Conservation (phyloP, 129 eudicot genomes). For the Pulicaria dysenterica region DNA sequence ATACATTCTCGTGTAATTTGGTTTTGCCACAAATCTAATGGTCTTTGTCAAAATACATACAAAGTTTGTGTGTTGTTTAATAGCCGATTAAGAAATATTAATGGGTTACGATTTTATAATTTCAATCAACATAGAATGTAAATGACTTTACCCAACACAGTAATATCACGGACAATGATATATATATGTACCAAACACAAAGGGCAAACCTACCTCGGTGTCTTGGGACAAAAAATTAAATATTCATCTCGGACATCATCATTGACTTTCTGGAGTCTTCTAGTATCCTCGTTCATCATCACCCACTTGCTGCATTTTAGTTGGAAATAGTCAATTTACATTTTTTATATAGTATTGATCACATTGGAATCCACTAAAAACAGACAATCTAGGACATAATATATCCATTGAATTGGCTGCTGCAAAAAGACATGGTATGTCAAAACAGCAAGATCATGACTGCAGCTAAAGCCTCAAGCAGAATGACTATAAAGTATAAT, state of each 20-base stretch:
- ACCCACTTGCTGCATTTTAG: constrained; percentile 84
- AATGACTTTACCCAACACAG: constrained; percentile 1
- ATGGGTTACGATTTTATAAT: not conserved
- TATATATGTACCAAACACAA: not conserved
- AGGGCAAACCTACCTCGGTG: constrained; percentile 48
- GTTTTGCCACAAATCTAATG: not conserved
- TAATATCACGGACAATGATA: not conserved
- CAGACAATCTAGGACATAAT: not conserved
- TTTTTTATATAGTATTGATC: not conserved
- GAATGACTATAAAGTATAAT: no score
- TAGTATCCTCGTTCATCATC: constrained; percentile 95
- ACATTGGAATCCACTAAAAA: not conserved
- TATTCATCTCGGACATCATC: constrained; percentile 76
- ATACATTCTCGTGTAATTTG: not conserved
- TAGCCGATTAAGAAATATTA: not conserved
- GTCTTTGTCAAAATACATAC: not conserved
- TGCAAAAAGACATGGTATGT: no score
- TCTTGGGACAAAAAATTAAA: constrained; percentile 66
- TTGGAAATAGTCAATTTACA: not conserved
- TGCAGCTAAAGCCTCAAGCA: no score
- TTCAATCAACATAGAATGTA: not conserved
- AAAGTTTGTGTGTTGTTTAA: not conserved
- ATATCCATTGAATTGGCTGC: not conserved
- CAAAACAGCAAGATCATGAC: no score
- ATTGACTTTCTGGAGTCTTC: constrained; percentile 83